These are phyloP conservation scores for Pyricularia pennisetigena DNA, from an alignment of 2,329 filamentous ascomycete species.

Conservation along the genomic window DNA sequence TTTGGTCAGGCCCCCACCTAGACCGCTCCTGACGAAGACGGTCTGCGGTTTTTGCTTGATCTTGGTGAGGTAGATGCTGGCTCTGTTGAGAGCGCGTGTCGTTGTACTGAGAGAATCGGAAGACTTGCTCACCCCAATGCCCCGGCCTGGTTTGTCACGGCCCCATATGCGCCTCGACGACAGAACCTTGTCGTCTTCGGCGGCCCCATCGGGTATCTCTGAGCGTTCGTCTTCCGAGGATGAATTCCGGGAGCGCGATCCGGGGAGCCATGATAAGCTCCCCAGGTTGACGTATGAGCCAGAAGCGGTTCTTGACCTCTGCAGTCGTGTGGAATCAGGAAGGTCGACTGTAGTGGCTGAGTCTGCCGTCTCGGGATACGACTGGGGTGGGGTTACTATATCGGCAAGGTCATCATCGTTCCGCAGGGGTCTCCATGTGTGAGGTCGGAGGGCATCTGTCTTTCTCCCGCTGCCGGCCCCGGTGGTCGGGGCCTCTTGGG, in stretches of 20 bases:
- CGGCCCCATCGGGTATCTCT: neutral
- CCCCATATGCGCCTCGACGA: constrained; percentile 17
- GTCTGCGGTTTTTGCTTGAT: constrained; percentile 37
- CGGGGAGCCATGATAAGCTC: constrained; percentile 39
- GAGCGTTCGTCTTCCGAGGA: neutral
- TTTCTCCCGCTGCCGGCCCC: constrained; percentile 28
- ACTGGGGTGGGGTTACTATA: constrained; percentile 6
- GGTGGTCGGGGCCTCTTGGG: constrained; percentile 3
- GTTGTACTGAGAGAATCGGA: constrained; percentile 22
- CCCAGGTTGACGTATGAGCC: constrained; percentile 38
- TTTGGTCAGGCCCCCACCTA: neutral
- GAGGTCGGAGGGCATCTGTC: constrained; percentile 32
- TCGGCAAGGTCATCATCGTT: constrained; percentile 26
- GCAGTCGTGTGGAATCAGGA: neutral
- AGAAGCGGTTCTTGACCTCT: neutral
- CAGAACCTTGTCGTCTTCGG: neutral
- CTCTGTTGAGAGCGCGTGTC: constrained; percentile 29
- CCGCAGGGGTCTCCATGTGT: constrained; percentile 43
- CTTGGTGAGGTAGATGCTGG: constrained; percentile 39
- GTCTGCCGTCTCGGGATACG: neutral
- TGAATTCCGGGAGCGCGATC: constrained; percentile 27
- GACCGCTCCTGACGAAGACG: constrained; percentile 28
- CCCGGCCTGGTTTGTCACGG: constrained; percentile 18
- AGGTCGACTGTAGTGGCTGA: neutral
- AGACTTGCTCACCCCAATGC: constrained; percentile 20